Percentiles rank a stretch among this genome's conserved stretches.
Evolutionary conservation across 2,329 filamentous ascomycete genomes (phyloP).

Genomic region (Epichloe baconii): DNA sequence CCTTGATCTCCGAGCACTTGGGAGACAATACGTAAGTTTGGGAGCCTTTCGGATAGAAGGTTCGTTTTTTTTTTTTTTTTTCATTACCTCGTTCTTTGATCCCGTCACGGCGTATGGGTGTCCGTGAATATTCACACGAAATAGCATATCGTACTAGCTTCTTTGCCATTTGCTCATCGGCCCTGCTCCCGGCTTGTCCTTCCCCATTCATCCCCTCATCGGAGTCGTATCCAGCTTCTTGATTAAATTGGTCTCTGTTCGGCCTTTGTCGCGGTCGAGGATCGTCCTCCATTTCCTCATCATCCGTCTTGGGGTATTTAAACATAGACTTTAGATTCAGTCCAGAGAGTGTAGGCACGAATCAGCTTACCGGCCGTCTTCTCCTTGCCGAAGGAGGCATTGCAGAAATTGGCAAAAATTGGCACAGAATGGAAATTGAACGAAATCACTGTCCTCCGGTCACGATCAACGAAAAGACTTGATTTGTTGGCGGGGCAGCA

Average conservation of each 20-base stretch:
- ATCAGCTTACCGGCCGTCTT: slow-evolving; percentile 18
- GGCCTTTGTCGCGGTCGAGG: slow-evolving; percentile 19
- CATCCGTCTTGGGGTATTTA: slow-evolving; percentile 10
- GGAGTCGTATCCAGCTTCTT: slow-evolving; percentile 20
- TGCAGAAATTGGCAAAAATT: background rate
- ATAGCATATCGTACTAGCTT: slow-evolving; percentile 57
- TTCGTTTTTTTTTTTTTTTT: no score
- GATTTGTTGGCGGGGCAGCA: no score
- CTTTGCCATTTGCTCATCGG: slow-evolving; percentile 43
- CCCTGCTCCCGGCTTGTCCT: slow-evolving; percentile 21
- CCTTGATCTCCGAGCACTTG: slow-evolving; percentile 58
- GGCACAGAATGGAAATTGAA: background rate
- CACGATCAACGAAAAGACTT: background rate
- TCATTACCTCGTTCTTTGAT: slow-evolving; percentile 48
- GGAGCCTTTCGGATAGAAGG: background rate
- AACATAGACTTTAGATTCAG: background rate
- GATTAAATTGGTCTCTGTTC: slow-evolving; percentile 17
- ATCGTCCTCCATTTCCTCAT: slow-evolving; percentile 21
- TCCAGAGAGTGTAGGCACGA: background rate
- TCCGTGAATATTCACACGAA: slow-evolving; percentile 51
- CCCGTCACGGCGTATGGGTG: slow-evolving; percentile 45
- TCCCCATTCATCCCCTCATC: slow-evolving; percentile 25
- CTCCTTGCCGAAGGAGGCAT: slow-evolving; percentile 23
- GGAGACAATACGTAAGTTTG: background rate
- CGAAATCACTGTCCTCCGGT: background rate